phyloP scores from a whole-genome alignment of 192 early-diverging fungal species.

The Jimgerdemannia flammicorona region DNA sequence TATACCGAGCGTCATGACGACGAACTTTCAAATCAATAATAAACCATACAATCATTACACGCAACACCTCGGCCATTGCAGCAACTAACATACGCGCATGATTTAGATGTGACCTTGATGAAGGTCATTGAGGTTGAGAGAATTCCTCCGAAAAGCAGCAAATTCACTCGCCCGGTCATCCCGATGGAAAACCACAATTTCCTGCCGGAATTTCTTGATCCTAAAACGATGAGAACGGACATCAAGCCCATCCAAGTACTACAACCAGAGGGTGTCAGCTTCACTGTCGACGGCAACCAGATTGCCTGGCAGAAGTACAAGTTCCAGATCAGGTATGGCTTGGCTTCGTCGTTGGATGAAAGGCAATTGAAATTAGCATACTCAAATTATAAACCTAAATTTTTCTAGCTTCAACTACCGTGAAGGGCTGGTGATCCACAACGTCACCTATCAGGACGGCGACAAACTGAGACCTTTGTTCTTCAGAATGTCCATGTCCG shows the following conservation, averaged over 20 bases:
- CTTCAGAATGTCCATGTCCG: constrained; percentile 35
- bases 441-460: constrained; percentile 34
- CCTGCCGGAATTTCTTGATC: constrained; percentile 33
- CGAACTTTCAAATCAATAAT: no score
- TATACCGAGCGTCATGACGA: no score
- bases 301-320: constrained; percentile 44
- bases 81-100: no score
- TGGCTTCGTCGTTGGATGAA: no score
- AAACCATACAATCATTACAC: no score
- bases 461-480: constrained; percentile 31
- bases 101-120: constrained; percentile 19
- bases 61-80: no score
- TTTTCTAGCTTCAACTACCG: constrained; percentile 29
- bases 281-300: constrained; percentile 31
- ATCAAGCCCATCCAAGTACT: constrained; percentile 33
- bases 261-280: constrained; percentile 37
- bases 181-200: constrained; percentile 33
- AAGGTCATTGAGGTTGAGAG: constrained; percentile 32
- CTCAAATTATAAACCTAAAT: no score
- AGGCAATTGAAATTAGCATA: no score
- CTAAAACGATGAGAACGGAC: constrained; percentile 30
- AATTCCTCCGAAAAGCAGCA: constrained; percentile 26
- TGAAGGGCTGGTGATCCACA: constrained; percentile 37
- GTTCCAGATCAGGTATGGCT: constrained; percentile 18
- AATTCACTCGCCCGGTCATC: constrained; percentile 33